A percentile compares a stretch with the other conserved stretches of the same genome.
phyloP scores from a whole-genome alignment of 495 filamentous ascomycete species.

The Cercophora scortea region DNA sequence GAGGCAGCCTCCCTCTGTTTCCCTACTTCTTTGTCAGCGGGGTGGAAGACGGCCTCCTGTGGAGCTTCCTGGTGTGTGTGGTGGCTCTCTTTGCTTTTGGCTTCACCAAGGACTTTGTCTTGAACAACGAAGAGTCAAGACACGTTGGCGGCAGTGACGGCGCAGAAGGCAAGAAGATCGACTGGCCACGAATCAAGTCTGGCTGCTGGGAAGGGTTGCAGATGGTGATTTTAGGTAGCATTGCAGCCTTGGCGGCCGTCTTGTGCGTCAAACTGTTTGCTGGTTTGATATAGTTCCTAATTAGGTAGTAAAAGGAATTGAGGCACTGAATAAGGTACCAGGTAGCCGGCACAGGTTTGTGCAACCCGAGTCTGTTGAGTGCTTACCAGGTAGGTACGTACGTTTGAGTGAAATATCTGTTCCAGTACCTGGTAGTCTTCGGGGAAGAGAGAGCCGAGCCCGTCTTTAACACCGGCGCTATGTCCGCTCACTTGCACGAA shows the following conservation, averaged over 20 bases:
- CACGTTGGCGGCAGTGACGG: background rate
- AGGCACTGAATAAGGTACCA: no score
- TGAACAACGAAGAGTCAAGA: background rate
- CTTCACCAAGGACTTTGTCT: constrained; percentile 52
- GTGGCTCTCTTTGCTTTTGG: constrained; percentile 67
- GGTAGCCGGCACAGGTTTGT: no score
- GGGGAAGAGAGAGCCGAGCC: no score
- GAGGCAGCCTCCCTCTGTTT: constrained; percentile 63
- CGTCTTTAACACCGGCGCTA: no score
- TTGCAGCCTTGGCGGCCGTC: constrained; percentile 60
- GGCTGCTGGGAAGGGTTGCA: constrained; percentile 41
- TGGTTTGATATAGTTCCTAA: constrained; percentile 15
- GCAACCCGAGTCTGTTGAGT: no score
- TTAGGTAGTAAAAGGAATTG: no score
- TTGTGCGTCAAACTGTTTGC: constrained; percentile 54
- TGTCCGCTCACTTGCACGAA: no score
- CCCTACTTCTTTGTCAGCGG: constrained; percentile 66
- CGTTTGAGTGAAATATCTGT: no score
- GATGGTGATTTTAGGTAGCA: constrained; percentile 59
- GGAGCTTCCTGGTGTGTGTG: constrained; percentile 63
- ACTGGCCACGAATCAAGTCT: constrained; percentile 10
- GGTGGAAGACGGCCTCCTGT: constrained; percentile 54
- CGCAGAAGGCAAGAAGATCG: constrained; percentile 12
- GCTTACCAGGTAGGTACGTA: no score
- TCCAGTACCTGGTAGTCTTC: no score